Base-by-base conservation (phyloP, 2,329 filamentous ascomycete species). In the Fusarium clavum region DNA sequence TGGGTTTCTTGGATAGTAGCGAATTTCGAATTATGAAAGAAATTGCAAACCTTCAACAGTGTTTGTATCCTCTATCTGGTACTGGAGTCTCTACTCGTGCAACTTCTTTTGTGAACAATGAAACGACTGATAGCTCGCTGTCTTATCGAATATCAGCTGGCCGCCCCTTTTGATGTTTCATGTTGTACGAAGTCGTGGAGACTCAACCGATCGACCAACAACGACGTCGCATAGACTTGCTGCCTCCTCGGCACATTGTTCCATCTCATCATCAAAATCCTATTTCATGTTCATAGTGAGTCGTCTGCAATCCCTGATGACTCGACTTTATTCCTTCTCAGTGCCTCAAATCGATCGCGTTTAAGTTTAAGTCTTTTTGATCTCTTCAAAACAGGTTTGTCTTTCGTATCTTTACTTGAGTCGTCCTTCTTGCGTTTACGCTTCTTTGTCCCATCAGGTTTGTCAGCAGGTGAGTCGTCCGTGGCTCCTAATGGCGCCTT, bases 1-100 rank as follows among this genome's bases (percentile, higher is more conserved):
- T 27, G 20, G 29, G 46, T 34, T 29, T 66, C 45, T 64, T 61
- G 63, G 41, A 34, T 49, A 61, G 30, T 44, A 61, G 55, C 55
- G 43, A 54, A 46, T 52, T 52, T 25, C 13, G 48, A 41, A 54
- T 61, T 11, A 25, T 41, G 24, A 32, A 60, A 66, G 34, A 61
- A 66, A 49, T 41, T 52, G 32, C 48, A 52, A 49, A 40, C 32
- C 34, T 40, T 52, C 32, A 52, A 41, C 10, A 27, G 32, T 16
- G 32, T 52, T n/a, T 20, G 16, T 46, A 27, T 46, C 24, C 44
- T 25, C 24, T 46, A 25, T n/a, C 18, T 38, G 18, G 4, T n/a
- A 38, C 34, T n/a, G 16, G 34, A 16, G 16, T 18, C 10, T 38
- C 18, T 38, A 38, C 34, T 38, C 34, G 18, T 38, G 34, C 18